Base-by-base conservation (phyloP, 2,329 filamentous ascomycete genomes). In the Colletotrichum kahawae region DNA sequence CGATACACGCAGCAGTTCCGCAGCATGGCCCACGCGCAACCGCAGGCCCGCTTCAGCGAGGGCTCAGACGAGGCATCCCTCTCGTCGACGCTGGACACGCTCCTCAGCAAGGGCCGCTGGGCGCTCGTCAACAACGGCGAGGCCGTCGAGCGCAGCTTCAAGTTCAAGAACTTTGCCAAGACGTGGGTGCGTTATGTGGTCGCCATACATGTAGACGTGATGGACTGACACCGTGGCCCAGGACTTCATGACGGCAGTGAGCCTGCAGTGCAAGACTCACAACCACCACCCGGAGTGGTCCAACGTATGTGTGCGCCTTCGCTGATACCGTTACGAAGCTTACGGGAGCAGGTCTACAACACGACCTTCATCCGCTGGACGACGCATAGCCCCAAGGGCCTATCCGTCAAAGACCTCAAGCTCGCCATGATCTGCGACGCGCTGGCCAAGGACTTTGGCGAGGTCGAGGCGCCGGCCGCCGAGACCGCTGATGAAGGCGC, bases 281-380 rank as follows among this genome's bases (percentile, higher is more conserved):
- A 93, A 91, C 78, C 93, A 95, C 81, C 93, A 95, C 79, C 93
- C 93, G 0, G 93, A 95, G 82, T 95, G 93, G 93, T 93, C 92
- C 4, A 95, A 95, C 80, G 93, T 93, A 83, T 29, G 71, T 62
- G 7, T n/a, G n/a, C 27, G 16, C 27, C 9, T 27, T 31, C 10
- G 3, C 24, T 8, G 5, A 4, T 7, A 59, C 21, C n/a, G 29
- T n/a, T 31, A 68, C 31, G 16, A 60, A 57, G n/a, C 66, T 48
- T n/a, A n/a, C 9, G 24, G 27, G 7, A 21, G 33, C 63, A 93
- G 92, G 89, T 94, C 10, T 95, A 93, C 84, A 95, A 94, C 81
- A 92, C 90, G 7, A 90, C 91, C 1, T 92, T 92, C 78, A 91
- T 95, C 76, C 90, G 92, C 64, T 95, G 93, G 93, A 95, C 93